Evolutionary conservation across 2,329 filamentous ascomycete genomes (phyloP).

Genomic region (Diaporthe helianthi): DNA sequence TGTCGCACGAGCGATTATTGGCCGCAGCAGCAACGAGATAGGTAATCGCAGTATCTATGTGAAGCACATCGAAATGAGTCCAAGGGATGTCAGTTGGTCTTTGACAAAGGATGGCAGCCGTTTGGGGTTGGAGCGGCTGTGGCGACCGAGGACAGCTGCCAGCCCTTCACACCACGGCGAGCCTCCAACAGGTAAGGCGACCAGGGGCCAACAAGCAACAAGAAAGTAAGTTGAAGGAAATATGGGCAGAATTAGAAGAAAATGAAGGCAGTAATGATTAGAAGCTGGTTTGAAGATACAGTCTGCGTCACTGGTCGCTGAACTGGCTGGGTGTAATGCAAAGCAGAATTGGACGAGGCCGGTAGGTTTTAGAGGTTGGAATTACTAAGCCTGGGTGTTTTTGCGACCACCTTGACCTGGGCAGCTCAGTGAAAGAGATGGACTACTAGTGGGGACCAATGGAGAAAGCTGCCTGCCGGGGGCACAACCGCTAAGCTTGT

Average conservation of each 20-base stretch:
- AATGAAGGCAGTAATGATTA: neutral
- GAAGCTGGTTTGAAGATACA: neutral
- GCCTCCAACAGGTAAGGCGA: neutral
- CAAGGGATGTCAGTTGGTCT: slow-evolving; percentile 6
- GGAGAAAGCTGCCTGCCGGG: slow-evolving; percentile 10
- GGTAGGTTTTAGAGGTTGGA: too few species aligned
- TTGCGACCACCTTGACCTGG: slow-evolving; percentile 2
- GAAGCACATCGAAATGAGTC: slow-evolving; percentile 14
- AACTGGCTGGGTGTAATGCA: neutral
- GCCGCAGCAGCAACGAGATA: neutral
- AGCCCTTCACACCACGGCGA: slow-evolving; percentile 1
- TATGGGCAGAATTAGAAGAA: neutral
- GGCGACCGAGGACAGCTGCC: neutral
- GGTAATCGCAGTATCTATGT: slow-evolving; percentile 11
- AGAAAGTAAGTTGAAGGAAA: neutral
- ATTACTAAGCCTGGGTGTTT: neutral
- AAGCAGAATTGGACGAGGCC: neutral
- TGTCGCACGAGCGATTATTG: neutral
- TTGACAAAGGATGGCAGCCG: slow-evolving; percentile 11
- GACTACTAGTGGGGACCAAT: neutral
- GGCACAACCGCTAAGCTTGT: neutral
- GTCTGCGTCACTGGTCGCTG: neutral
- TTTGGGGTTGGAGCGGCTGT: neutral
- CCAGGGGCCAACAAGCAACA: neutral
- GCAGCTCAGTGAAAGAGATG: slow-evolving; percentile 3